Percentiles rank a stretch among this genome's conserved stretches.
These are phyloP conservation scores for Hypoxylon sp. DNA, from an alignment of 2,329 filamentous ascomycete species.

Conservation along the genomic window DNA sequence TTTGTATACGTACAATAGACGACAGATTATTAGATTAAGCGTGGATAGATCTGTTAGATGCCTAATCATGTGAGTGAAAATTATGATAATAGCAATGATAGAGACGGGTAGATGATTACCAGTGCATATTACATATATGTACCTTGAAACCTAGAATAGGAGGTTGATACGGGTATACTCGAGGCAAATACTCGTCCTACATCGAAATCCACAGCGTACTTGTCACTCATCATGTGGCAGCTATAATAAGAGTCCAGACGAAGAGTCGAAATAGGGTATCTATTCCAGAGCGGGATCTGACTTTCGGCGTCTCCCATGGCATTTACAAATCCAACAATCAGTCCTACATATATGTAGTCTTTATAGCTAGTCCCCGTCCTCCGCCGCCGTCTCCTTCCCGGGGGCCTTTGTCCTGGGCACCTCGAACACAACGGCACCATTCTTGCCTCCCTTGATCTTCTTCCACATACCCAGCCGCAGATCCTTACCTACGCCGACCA, in stretches of 20 bases:
- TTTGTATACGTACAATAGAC: too few species aligned
- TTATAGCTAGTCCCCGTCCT: too few species aligned
- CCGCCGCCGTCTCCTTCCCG: slow-evolving; percentile 31
- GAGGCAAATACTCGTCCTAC: neutral
- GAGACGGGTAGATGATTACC: neutral
- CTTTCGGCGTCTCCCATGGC: slow-evolving; percentile 4
- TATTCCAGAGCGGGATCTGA: slow-evolving; percentile 27
- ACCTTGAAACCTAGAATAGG: too few species aligned
- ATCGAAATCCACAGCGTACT: neutral
- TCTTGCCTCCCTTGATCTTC: slow-evolving; percentile 68
- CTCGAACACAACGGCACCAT: slow-evolving; percentile 89
- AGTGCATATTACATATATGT: too few species aligned
- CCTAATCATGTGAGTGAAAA: too few species aligned
- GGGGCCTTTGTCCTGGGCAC: slow-evolving; percentile 60
- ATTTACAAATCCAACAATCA: slow-evolving; percentile 13
- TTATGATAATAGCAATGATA: too few species aligned
- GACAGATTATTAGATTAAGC: too few species aligned
- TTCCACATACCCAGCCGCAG: slow-evolving; percentile 87
- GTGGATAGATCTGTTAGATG: too few species aligned
- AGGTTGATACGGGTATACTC: too few species aligned
- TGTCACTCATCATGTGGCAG: neutral
- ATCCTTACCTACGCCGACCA: slow-evolving; percentile 87
- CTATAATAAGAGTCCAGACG: neutral
- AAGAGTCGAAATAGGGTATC: slow-evolving; percentile 31
- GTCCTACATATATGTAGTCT: slow-evolving; percentile 32